phyloP scores from a whole-genome alignment of 2,329 filamentous ascomycete species.

The Neofusicoccum ribis region DNA sequence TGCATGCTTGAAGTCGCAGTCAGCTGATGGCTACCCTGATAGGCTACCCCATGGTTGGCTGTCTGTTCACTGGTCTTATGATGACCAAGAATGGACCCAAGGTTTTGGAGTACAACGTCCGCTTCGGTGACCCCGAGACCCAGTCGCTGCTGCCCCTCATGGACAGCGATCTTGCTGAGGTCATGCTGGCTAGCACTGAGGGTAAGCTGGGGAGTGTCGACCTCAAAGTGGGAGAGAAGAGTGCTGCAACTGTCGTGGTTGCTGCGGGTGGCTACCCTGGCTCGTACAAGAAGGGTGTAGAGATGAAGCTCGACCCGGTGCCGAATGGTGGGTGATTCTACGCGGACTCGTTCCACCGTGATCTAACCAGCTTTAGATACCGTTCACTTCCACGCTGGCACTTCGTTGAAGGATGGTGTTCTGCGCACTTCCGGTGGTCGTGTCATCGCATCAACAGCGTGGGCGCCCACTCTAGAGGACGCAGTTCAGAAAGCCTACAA shows the following conservation, averaged over 20 bases:
- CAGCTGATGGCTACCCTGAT: not conserved
- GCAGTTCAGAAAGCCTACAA: constrained; percentile 88
- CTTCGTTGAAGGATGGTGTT: constrained; percentile 60
- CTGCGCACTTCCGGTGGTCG: constrained; percentile 81
- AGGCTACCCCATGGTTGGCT: constrained; percentile 55
- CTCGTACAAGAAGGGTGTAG: constrained; percentile 73
- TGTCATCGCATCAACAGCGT: constrained; percentile 90
- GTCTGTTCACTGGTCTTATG: constrained; percentile 91
- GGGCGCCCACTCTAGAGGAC: constrained; percentile 70
- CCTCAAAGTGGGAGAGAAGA: constrained; percentile 62
- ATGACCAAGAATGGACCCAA: constrained; percentile 79
- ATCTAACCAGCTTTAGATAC: constrained; percentile 45
- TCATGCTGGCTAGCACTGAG: constrained; percentile 83
- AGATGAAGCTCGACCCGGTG: constrained; percentile 59
- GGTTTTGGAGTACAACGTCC: constrained; percentile 88
- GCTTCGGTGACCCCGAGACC: constrained; percentile 89
- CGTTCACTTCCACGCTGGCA: constrained; percentile 91
- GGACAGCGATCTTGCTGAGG: constrained; percentile 80
- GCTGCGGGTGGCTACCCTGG: constrained; percentile 90
- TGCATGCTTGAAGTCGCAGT: not conserved
- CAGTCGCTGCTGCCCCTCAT: constrained; percentile 82
- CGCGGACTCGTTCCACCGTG: not conserved
- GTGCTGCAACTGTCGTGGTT: constrained; percentile 89
- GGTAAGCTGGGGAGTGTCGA: constrained; percentile 70
- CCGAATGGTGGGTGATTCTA: constrained; percentile 34